Evolutionary conservation across 306 rosid genomes (phyloP).

Genomic region (Elaeagnus macrophylla): DNA sequence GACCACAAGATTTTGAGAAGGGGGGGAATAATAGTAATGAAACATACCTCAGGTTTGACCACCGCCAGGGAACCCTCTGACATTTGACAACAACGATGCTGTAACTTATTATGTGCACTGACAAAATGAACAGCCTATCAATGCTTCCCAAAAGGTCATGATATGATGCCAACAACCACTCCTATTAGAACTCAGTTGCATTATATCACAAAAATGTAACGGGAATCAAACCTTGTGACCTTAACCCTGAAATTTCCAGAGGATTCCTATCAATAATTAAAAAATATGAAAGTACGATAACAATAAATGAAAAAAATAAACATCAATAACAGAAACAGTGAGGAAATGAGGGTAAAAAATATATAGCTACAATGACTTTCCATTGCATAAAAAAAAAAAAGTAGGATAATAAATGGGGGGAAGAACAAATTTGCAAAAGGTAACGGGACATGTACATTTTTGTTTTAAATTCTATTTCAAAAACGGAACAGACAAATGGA

Average conservation of each 20-base stretch:
- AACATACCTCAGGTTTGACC: constrained; percentile 71
- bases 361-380: too few relatives aligned
- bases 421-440: too few relatives aligned
- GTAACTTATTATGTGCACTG: constrained; percentile 14
- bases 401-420: too few relatives aligned
- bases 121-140: constrained; percentile 23
- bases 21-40: not conserved
- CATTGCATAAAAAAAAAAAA: too few relatives aligned
- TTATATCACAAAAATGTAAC: constrained; percentile 12
- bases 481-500: too few relatives aligned
- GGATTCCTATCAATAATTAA: not conserved
- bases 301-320: too few relatives aligned
- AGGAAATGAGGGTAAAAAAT: too few relatives aligned
- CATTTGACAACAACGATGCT: constrained; percentile 39
- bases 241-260: constrained; percentile 36
- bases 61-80: constrained; percentile 63
- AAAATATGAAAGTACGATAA: too few relatives aligned
- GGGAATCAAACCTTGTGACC: constrained; percentile 17
- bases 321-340: too few relatives aligned
- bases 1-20: too few relatives aligned
- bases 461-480: too few relatives aligned
- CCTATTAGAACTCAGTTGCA: constrained; percentile 25
- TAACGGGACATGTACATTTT: too few relatives aligned
- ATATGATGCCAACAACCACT: constrained; percentile 41
- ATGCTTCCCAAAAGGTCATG: constrained; percentile 33